A percentile compares a stretch with the other conserved stretches of the same genome.
These are phyloP conservation scores for Fomitopsis betulina DNA, from an alignment of 1,284 basidiomycete genomes.

Conservation along the genomic window DNA sequence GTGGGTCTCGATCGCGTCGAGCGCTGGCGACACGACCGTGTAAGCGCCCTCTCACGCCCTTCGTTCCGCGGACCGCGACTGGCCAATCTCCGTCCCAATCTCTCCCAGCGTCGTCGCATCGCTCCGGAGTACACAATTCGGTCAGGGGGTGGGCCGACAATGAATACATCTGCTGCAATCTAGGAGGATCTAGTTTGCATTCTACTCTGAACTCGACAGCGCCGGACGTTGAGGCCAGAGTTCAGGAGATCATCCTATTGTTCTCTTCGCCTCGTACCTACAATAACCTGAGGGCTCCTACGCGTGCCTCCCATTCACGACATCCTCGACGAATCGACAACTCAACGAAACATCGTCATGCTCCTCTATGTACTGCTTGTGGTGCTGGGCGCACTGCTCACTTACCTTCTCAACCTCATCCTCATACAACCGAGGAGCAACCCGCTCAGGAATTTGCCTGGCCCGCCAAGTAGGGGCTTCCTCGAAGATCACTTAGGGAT, in stretches of 20 bases:
- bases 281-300: not conserved
- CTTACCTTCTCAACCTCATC: slow-evolving; percentile 25
- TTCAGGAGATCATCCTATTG: not conserved
- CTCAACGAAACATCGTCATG: not conserved
- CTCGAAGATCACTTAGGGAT: slow-evolving; percentile 50
- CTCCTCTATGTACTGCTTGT: slow-evolving; percentile 14
- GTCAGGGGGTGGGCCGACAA: not conserved
- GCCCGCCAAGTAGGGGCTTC: slow-evolving; percentile 46
- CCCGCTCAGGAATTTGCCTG: slow-evolving; percentile 50
- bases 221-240: not conserved
- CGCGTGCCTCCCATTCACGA: not conserved
- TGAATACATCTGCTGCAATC: not conserved
- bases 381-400: slow-evolving; percentile 7
- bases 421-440: slow-evolving; percentile 42
- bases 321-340: not conserved
- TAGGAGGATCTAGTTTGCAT: not conserved
- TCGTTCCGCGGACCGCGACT: not conserved
- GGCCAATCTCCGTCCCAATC: not conserved
- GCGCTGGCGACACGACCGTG: not conserved
- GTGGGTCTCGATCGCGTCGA: not conserved
- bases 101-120: not conserved
- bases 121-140: not conserved
- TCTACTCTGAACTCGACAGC: not conserved
- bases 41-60: not conserved
- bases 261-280: not conserved